phyloP scores from a whole-genome alignment of 1,284 basidiomycete species.

The Cerrena zonata region DNA sequence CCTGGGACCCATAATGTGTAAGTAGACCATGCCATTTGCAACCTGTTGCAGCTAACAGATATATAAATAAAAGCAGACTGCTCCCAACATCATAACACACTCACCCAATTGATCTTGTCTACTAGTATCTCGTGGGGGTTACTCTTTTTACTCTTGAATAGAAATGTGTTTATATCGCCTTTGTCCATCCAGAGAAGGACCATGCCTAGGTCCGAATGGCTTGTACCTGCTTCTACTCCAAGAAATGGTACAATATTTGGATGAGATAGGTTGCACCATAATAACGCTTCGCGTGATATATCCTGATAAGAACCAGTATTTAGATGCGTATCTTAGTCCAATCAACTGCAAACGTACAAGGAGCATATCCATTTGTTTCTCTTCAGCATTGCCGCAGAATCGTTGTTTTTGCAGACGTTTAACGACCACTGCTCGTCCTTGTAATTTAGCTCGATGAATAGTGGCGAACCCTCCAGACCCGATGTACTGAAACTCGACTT shows the following conservation, averaged over 20 bases:
- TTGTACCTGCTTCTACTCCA: constrained; percentile 1
- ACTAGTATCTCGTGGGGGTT: too few species aligned
- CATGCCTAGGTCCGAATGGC: not conserved
- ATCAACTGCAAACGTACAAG: too few species aligned
- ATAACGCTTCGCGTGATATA: not conserved
- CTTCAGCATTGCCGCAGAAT: too few species aligned
- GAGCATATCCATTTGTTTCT: too few species aligned
- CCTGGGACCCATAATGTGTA: not conserved
- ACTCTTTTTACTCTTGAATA: too few species aligned
- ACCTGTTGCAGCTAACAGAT: constrained; percentile 1
- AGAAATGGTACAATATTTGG: constrained; percentile 1
- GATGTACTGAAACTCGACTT: not conserved
- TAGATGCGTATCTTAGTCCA: not conserved
- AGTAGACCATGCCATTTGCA: not conserved
- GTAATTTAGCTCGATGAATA: constrained; percentile 2
- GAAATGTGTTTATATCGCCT: constrained; percentile 6
- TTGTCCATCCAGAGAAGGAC: constrained; percentile 4
- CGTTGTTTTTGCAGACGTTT: constrained; percentile 5
- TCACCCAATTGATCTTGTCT: too few species aligned
- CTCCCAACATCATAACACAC: too few species aligned
- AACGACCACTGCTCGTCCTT: constrained; percentile 1
- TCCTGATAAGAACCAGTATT: not conserved
- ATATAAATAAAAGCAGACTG: not conserved
- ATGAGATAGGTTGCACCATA: not conserved
- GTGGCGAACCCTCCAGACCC: constrained; percentile 6